Conservation (phyloP, 345 rosid species). For the Ceriops zippeliana region DNA sequence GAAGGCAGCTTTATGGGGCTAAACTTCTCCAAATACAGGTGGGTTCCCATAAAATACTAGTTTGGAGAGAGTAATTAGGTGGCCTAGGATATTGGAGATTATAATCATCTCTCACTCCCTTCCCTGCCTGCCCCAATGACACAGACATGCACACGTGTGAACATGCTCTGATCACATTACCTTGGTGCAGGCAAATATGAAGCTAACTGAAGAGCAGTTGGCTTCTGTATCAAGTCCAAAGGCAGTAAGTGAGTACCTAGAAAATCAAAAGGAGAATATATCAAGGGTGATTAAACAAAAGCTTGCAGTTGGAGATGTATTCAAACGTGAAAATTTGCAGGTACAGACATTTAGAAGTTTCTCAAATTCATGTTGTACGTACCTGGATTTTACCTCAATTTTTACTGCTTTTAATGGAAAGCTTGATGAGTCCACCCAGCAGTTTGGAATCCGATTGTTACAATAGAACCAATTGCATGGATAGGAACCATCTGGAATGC, state of each 20-base stretch:
- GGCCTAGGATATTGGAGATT: background rate
- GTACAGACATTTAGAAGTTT: constrained; percentile 23
- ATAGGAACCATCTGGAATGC: background rate
- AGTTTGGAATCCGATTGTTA: no score
- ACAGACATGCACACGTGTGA: background rate
- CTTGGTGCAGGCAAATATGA: constrained; percentile 61
- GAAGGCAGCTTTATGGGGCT: constrained; percentile 89
- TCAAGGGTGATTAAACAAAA: constrained; percentile 61
- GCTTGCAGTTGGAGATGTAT: constrained; percentile 72
- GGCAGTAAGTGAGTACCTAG: constrained; percentile 74
- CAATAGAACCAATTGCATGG: background rate
- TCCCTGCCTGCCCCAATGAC: no score
- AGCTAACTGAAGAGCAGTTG: constrained; percentile 66
- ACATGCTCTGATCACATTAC: constrained; percentile 14
- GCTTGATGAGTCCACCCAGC: no score
- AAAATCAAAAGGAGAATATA: constrained; percentile 64
- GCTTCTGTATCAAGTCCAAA: constrained; percentile 76
- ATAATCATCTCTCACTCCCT: no score
- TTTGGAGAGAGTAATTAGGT: background rate
- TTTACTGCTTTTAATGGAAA: background rate
- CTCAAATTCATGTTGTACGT: background rate
- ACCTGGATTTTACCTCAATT: background rate
- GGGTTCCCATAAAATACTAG: constrained; percentile 6
- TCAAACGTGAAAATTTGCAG: constrained; percentile 73
- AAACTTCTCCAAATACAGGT: constrained; percentile 86